phyloP scores from a whole-genome alignment of 805 yeast species.

The Yarrowia deformans region DNA sequence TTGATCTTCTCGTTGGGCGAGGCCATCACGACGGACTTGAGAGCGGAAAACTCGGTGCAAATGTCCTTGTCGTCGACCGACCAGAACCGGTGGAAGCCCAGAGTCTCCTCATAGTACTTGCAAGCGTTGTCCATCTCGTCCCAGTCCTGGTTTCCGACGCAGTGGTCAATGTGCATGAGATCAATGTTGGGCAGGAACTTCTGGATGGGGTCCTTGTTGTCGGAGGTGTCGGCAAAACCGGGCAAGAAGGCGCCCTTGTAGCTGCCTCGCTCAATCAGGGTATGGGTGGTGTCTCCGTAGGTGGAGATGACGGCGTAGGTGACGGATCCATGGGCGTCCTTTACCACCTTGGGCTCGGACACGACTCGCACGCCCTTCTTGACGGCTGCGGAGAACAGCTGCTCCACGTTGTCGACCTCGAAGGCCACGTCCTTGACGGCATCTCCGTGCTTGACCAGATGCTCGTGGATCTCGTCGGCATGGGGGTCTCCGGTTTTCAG shows the following conservation, averaged over 20 bases:
- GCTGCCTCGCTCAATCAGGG: constrained; percentile 60
- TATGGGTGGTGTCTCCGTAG: constrained; percentile 72
- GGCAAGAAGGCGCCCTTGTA: constrained; percentile 62
- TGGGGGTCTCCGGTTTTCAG: constrained; percentile 49
- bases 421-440: constrained; percentile 82
- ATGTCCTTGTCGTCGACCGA: constrained; percentile 82
- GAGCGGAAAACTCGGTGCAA: constrained; percentile 72
- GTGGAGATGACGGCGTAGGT: constrained; percentile 60
- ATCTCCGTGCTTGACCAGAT: constrained; percentile 70
- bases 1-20: constrained; percentile 68
- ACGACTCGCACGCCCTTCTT: constrained; percentile 60
- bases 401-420: constrained; percentile 60
- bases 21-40: constrained; percentile 79
- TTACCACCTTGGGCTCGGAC: constrained; percentile 45
- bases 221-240: constrained; percentile 50
- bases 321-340: constrained; percentile 61
- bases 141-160: constrained; percentile 83
- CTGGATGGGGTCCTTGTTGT: constrained; percentile 44
- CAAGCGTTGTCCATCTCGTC: constrained; percentile 66
- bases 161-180: constrained; percentile 68
- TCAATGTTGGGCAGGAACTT: constrained; percentile 51
- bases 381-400: constrained; percentile 57
- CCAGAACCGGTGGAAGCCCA: constrained; percentile 83
- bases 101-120: constrained; percentile 62
- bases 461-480: constrained; percentile 55